Percentiles rank a stretch among this genome's conserved stretches.
These are phyloP conservation scores for Pichia sp. DNA, from an alignment of 1,139 yeast species.

Conservation along the genomic window DNA sequence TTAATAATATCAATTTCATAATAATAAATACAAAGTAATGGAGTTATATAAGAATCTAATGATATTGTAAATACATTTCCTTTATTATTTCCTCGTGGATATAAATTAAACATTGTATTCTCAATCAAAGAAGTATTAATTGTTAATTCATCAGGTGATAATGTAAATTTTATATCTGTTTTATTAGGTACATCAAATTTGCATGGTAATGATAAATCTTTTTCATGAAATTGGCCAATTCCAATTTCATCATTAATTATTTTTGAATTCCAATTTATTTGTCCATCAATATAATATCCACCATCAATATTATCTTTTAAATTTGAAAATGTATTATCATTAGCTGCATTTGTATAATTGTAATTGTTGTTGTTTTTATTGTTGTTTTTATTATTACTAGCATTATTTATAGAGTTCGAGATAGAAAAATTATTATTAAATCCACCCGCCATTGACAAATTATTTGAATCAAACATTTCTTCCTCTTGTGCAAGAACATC, in stretches of 20 bases:
- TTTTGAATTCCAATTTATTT: conserved; percentile 5
- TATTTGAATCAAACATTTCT: background rate
- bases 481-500: conserved; percentile 2
- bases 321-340: background rate
- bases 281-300: conserved; percentile 11
- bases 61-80: conserved; percentile 8
- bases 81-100: conserved; percentile 10
- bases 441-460: background rate
- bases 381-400: too few relatives aligned
- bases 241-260: background rate
- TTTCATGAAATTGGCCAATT: background rate
- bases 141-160: background rate
- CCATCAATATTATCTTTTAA: background rate
- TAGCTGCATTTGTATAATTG: too few relatives aligned
- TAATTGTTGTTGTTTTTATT: too few relatives aligned
- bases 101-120: conserved; percentile 9
- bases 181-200: background rate
- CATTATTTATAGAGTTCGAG: background rate
- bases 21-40: conserved; percentile 43
- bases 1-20: conserved; percentile 45
- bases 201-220: conserved; percentile 9
- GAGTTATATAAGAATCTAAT: conserved; percentile 7
- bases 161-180: background rate
- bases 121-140: conserved; percentile 6
- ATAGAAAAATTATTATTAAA: background rate